Conservation (phyloP, 805 yeast species). For the Candida suzukii region DNA sequence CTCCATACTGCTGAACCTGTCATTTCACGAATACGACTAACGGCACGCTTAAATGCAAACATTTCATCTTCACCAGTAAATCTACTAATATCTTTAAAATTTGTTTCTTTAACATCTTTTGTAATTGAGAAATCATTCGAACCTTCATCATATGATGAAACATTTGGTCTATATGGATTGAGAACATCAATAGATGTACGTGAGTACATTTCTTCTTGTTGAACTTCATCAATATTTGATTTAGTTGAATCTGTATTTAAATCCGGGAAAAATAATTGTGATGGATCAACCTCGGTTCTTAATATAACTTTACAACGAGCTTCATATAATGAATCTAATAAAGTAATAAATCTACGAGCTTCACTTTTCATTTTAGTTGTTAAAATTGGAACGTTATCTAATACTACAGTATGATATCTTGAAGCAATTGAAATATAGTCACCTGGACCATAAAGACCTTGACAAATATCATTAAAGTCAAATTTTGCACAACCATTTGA, state of each 20-base stretch:
- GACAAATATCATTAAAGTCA: slow-evolving; percentile 48
- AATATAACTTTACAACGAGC: slow-evolving; percentile 54
- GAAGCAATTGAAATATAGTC: slow-evolving; percentile 68
- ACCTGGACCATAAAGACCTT: slow-evolving; percentile 38
- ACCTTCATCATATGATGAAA: slow-evolving; percentile 52
- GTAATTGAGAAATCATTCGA: slow-evolving; percentile 20
- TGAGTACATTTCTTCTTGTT: slow-evolving; percentile 65
- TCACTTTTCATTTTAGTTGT: slow-evolving; percentile 53
- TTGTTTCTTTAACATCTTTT: slow-evolving; percentile 18
- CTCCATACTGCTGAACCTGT: slow-evolving; percentile 38
- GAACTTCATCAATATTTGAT: slow-evolving; percentile 31
- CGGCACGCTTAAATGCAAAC: slow-evolving; percentile 68
- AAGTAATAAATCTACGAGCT: slow-evolving; percentile 59
- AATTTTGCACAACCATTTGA: slow-evolving; percentile 37
- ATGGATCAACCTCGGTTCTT: slow-evolving; percentile 41
- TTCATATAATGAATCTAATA: slow-evolving; percentile 65
- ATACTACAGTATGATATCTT: slow-evolving; percentile 44
- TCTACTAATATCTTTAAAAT: slow-evolving; percentile 42
- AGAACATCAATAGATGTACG: slow-evolving; percentile 51
- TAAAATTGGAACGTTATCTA: slow-evolving; percentile 57
- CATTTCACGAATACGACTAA: slow-evolving; percentile 47
- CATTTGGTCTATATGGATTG: slow-evolving; percentile 65
- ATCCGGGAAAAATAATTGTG: slow-evolving; percentile 59
- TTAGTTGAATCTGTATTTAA: slow-evolving; percentile 8
- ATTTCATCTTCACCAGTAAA: slow-evolving; percentile 75